A percentile compares a stretch with the other conserved stretches of the same genome.
Evolutionary conservation across 176 grass and related monocot genomes (phyloP).

Genomic region (Oryza longistaminata): DNA sequence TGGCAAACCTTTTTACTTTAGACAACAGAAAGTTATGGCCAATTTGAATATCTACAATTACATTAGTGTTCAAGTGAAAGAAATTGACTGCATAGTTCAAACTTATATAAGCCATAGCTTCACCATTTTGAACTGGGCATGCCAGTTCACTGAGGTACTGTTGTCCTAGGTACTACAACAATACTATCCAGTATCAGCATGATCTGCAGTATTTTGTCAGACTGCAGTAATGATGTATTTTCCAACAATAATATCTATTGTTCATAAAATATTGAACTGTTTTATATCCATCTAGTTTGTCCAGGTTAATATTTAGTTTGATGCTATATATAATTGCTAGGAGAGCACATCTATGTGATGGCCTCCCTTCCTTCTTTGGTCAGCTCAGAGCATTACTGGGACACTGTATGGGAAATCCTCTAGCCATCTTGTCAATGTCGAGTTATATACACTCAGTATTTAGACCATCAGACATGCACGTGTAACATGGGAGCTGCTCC

Average conservation of each 20-base stretch:
- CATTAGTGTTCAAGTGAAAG: too few species aligned
- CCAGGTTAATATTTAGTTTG: background rate
- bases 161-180: too few species aligned
- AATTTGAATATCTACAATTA: too few species aligned
- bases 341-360: background rate
- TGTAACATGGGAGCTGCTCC: background rate
- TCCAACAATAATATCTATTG: background rate
- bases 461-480: background rate
- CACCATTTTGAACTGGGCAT: too few species aligned
- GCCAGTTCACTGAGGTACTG: too few species aligned
- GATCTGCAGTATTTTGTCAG: background rate
- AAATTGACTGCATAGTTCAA: too few species aligned
- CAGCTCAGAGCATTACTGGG: background rate
- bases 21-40: too few species aligned
- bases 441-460: background rate
- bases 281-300: background rate
- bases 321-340: background rate
- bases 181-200: too few species aligned
- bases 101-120: too few species aligned
- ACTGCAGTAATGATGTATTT: too few species aligned
- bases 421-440: background rate
- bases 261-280: background rate
- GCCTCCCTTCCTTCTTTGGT: background rate
- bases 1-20: too few species aligned
- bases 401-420: background rate